These are phyloP conservation scores for Leccinum broughii DNA, from an alignment of 768 basidiomycete species.

Conservation along the genomic window DNA sequence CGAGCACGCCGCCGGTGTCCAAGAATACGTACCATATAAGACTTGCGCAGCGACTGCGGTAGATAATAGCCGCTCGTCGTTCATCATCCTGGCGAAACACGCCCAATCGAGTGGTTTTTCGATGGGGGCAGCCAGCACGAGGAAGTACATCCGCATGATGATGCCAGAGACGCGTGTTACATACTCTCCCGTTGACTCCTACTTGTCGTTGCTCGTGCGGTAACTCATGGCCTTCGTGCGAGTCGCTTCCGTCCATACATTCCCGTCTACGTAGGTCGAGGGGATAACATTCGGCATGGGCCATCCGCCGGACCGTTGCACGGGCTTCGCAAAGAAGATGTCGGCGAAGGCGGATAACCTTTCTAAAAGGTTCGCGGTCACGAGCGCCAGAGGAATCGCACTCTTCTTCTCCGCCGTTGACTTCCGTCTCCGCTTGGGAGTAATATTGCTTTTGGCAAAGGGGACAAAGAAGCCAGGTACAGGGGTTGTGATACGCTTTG, in stretches of 20 bases:
- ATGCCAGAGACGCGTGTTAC: conserved; percentile 63
- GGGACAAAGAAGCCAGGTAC: conserved; percentile 78
- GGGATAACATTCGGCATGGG: conserved; percentile 68
- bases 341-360: conserved; percentile 59
- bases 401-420: conserved; percentile 83
- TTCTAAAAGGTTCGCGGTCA: conserved; percentile 65
- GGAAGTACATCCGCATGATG: conserved; percentile 85
- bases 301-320: conserved; percentile 90
- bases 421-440: conserved; percentile 91
- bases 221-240: conserved; percentile 58
- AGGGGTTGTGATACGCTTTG: conserved; percentile 37
- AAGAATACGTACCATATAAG: conserved; percentile 52
- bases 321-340: conserved; percentile 81
- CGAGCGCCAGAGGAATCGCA: conserved; percentile 78
- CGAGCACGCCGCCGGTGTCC: neutral
- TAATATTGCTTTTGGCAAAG: conserved; percentile 85
- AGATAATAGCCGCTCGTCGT: conserved; percentile 50
- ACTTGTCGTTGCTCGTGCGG: conserved; percentile 40
- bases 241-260: conserved; percentile 44
- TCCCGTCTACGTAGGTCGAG: conserved; percentile 48
- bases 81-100: conserved; percentile 66
- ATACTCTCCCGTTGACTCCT: conserved; percentile 64
- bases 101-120: conserved; percentile 55
- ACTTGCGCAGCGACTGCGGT: conserved; percentile 65
- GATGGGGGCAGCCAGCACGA: conserved; percentile 50